These are phyloP conservation scores for Penicillium sp. DNA, from an alignment of 2,329 filamentous ascomycete species.

Conservation along the genomic window DNA sequence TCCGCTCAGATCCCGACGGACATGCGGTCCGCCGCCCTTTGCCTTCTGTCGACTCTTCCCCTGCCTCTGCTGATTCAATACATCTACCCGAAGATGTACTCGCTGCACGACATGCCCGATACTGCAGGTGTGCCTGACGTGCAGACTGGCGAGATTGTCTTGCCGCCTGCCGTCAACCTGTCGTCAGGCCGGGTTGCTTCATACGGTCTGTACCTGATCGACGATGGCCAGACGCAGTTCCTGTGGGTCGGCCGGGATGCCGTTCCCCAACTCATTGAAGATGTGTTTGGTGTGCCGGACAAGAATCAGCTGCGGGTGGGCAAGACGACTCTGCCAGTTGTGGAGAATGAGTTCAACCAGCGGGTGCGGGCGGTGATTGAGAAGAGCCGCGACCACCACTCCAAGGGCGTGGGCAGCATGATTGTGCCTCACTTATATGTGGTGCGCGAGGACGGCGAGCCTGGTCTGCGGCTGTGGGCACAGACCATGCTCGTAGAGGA, in stretches of 20 bases:
- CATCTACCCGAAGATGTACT: conserved; percentile 84
- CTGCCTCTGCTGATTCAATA: conserved; percentile 89
- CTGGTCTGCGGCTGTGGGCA: conserved; percentile 92
- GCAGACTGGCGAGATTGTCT: conserved; percentile 82
- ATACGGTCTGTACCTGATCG: conserved; percentile 92
- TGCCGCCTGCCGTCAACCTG: conserved; percentile 82
- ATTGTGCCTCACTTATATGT: conserved; percentile 91
- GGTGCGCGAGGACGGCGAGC: conserved; percentile 93
- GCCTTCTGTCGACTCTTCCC: conserved; percentile 89
- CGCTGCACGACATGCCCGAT: conserved; percentile 94
- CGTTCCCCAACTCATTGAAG: conserved; percentile 80
- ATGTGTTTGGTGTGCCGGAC: conserved; percentile 89
- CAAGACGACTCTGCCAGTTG: conserved; percentile 80
- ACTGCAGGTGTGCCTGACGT: conserved; percentile 82
- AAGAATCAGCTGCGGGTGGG: conserved; percentile 84
- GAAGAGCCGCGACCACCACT: conserved; percentile 86
- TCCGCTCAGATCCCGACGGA: conserved; percentile 93
- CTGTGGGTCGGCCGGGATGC: conserved; percentile 93
- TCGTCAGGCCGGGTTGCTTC: conserved; percentile 84
- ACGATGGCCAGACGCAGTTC: conserved; percentile 97
- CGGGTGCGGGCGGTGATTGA: conserved; percentile 84
- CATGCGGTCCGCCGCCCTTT: conserved; percentile 88
- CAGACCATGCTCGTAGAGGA: conserved; percentile 96
- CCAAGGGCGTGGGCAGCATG: conserved; percentile 88
- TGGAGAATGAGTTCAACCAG: conserved; percentile 97